Evolutionary conservation across 345 rosid species (phyloP).

Genomic region (Barbarea vulgaris): DNA sequence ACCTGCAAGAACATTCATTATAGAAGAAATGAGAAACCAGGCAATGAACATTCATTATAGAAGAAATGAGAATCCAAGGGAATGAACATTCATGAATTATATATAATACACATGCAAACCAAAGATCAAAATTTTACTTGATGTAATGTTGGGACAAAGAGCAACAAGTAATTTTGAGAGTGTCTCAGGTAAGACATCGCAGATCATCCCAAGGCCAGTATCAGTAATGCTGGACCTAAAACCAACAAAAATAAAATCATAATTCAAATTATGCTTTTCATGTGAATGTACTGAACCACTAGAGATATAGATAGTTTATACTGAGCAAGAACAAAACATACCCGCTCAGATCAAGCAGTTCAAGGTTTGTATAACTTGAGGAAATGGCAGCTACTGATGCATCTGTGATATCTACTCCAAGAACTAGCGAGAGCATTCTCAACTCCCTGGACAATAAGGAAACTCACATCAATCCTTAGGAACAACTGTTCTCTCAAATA

Average conservation of each 20-base stretch:
- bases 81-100: neutral
- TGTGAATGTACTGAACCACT: neutral
- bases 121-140: conserved; percentile 63
- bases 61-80: conserved; percentile 24
- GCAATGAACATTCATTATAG: neutral
- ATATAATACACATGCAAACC: conserved; percentile 1
- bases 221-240: conserved; percentile 94
- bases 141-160: conserved; percentile 93
- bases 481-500: neutral
- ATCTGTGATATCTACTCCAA: conserved; percentile 88
- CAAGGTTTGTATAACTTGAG: conserved; percentile 71
- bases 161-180: conserved; percentile 86
- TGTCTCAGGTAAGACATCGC: conserved; percentile 83
- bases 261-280: neutral
- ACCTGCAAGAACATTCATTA: conserved; percentile 51
- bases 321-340: conserved; percentile 48
- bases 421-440: conserved; percentile 93
- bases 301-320: neutral
- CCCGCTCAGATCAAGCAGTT: conserved; percentile 98
- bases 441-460: conserved; percentile 54
- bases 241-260: conserved; percentile 15
- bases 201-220: conserved; percentile 96
- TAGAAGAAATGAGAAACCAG: conserved; percentile 17
- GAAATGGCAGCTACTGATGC: conserved; percentile 95
- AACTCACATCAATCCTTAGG: conserved; percentile 17